Evolutionary conservation across 1,139 yeast species (phyloP).

Genomic region (Yamadazyma epiphylla): DNA sequence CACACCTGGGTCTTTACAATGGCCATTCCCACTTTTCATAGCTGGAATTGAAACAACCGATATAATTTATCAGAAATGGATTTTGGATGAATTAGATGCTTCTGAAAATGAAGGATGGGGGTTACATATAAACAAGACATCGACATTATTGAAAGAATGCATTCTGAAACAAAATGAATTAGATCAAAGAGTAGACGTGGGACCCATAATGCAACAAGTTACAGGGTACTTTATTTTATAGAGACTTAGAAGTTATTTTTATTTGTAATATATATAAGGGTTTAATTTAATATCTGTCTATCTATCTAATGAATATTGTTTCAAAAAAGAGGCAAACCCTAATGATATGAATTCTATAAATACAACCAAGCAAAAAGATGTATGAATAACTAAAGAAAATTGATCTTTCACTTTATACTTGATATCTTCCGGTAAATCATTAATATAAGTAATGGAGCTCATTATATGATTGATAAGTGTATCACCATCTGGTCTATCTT

Average conservation of each 20-base stretch:
- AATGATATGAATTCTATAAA: conserved; percentile 2
- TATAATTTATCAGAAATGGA: conserved; percentile 3
- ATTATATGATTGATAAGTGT: conserved; percentile 1
- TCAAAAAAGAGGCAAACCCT: conserved; percentile 2
- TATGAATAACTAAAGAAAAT: conserved; percentile 2
- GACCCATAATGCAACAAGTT: conserved; percentile 2
- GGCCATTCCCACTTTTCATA: conserved; percentile 5
- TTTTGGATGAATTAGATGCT: conserved; percentile 2
- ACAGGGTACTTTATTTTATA: conserved; percentile 5
- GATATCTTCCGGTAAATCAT: conserved; percentile 2
- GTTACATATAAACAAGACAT: conserved; percentile 1
- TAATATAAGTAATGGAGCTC: conserved; percentile 1
- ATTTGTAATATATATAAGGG: too few relatives aligned
- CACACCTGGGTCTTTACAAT: conserved; percentile 5
- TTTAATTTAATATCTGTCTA: neutral
- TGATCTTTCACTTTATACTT: conserved; percentile 1
- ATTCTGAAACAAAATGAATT: conserved; percentile 1
- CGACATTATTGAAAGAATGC: conserved; percentile 1
- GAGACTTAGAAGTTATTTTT: too few relatives aligned
- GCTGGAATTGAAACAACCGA: conserved; percentile 5
- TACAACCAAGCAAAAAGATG: conserved; percentile 3
- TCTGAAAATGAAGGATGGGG: conserved; percentile 4
- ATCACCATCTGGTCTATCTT: neutral
- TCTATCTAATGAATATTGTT: conserved; percentile 3
- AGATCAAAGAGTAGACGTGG: conserved; percentile 3